phyloP scores from a whole-genome alignment of 495 filamentous ascomycete genomes.

The Letharia lupina region DNA sequence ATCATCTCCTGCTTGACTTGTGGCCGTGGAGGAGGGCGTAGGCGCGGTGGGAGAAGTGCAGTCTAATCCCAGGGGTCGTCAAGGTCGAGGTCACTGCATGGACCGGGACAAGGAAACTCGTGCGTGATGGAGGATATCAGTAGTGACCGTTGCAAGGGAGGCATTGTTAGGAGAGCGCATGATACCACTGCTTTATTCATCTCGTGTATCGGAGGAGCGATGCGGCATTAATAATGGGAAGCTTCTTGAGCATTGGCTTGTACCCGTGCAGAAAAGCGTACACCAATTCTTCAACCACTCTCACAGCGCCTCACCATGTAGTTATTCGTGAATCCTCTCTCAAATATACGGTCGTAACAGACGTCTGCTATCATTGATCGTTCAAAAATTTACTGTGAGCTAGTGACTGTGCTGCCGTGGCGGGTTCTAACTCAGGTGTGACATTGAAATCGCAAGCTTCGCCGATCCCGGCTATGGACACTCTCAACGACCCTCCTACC shows the following conservation, averaged over 20 bases:
- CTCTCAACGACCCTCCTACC: conserved; percentile 3
- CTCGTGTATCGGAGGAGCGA: background rate
- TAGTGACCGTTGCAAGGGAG: background rate
- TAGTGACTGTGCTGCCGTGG: background rate
- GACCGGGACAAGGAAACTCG: background rate
- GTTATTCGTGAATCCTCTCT: background rate
- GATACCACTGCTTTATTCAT: conserved; percentile 17
- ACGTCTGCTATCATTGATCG: background rate
- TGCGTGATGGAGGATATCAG: background rate
- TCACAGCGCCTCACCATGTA: background rate
- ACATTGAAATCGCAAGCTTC: background rate
- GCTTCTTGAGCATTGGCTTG: background rate
- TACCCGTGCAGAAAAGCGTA: background rate
- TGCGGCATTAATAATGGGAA: conserved; percentile 1
- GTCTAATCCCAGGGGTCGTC: conserved; percentile 17
- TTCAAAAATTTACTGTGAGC: background rate
- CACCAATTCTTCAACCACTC: background rate
- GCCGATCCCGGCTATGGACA: conserved; percentile 9
- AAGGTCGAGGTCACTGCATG: conserved; percentile 1
- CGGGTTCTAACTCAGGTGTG: background rate
- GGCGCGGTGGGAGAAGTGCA: conserved; percentile 26
- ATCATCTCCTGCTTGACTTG: conserved; percentile 85
- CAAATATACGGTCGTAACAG: background rate
- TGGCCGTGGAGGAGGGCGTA: conserved; percentile 45
- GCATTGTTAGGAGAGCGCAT: conserved; percentile 10